Base-by-base conservation (phyloP, 345 rosid genomes). In the Mangifera indica region DNA sequence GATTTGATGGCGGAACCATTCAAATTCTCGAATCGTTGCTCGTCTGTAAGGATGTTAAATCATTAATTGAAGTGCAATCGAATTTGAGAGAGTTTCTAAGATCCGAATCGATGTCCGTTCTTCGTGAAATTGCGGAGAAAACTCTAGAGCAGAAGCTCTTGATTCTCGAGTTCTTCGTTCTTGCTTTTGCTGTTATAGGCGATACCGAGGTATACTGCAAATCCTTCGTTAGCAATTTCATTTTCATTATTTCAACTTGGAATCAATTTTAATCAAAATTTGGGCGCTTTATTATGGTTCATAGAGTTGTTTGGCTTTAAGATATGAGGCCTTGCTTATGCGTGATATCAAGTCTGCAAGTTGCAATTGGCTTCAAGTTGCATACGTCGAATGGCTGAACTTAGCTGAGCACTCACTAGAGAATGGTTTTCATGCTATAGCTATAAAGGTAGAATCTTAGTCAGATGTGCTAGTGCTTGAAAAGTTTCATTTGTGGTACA, bases 241-340 rank as follows among this genome's bases (percentile, higher is more conserved):
- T 34, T 34, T 34, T 34, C 40, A 34, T 34, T 34, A 34, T 34
- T 34, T 34, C 40, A 34, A 34, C 40, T 34, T 34, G 5, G 6
- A 34, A 34, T 34, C 40, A 34, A 4, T 34, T 34, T 2, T 34
- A 34, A 34, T 34, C 40, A 34, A 34, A 34, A 2, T 3, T 34
- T 34, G 7, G 5, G 40, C 40, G 3, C 40, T 5, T 34, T 3
- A 29, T 29, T 29, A 2, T 34, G 40, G 17, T 68, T 64, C 9
- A 3, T 72, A 89, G 99, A 89, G 89, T 74, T 88, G 89, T 80
- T 82, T 90, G 78, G 97, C 93, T 18, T 58, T 91, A 80, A 84
- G 80, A 69, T 92, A 92, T 17, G 99, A 92, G 85, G 96, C 88
- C 3, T 81, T 90, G 51, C 72, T 63, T 74, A 74, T 90, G 57